Conservation (phyloP, 495 filamentous ascomycete genomes). For the Aspergillus baeticus region DNA sequence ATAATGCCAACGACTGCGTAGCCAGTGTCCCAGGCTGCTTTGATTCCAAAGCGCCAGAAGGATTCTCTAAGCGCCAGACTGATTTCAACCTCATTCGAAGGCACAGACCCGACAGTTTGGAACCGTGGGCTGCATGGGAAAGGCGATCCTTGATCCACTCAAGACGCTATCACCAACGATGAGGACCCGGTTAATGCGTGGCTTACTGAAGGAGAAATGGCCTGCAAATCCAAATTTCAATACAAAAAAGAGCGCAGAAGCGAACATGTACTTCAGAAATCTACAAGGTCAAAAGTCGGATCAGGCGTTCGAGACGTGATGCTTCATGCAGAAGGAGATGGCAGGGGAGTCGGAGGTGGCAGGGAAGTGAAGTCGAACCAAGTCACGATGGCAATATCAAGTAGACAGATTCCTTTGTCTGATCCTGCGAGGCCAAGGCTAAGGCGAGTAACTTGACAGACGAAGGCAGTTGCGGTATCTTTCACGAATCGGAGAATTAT, state of each 20-base stretch:
- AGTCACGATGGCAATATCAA: not conserved
- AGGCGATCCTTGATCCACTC: constrained; percentile 27
- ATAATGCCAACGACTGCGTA: too few relatives aligned
- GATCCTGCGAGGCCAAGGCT: not conserved
- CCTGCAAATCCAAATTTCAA: not conserved
- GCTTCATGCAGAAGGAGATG: too few relatives aligned
- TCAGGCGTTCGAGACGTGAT: not conserved
- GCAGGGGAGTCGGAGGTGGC: not conserved
- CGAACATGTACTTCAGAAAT: too few relatives aligned
- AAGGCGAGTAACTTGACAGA: not conserved
- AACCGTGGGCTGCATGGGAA: constrained; percentile 25
- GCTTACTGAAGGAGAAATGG: constrained; percentile 3
- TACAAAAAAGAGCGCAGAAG: not conserved
- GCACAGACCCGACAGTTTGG: constrained; percentile 36
- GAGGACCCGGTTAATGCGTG: not conserved
- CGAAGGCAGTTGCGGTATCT: not conserved
- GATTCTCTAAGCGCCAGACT: too few relatives aligned
- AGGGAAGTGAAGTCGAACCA: not conserved
- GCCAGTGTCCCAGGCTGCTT: not conserved
- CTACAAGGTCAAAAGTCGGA: not conserved
- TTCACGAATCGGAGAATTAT: constrained; percentile 16
- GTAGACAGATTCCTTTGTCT: not conserved
- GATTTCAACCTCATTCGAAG: too few relatives aligned
- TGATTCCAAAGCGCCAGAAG: not conserved
- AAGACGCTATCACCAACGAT: constrained; percentile 11